Percentiles rank a stretch among this genome's conserved stretches.
Conservation (phyloP, 2,329 filamentous ascomycete genomes). For the Hypoxylon sp. region DNA sequence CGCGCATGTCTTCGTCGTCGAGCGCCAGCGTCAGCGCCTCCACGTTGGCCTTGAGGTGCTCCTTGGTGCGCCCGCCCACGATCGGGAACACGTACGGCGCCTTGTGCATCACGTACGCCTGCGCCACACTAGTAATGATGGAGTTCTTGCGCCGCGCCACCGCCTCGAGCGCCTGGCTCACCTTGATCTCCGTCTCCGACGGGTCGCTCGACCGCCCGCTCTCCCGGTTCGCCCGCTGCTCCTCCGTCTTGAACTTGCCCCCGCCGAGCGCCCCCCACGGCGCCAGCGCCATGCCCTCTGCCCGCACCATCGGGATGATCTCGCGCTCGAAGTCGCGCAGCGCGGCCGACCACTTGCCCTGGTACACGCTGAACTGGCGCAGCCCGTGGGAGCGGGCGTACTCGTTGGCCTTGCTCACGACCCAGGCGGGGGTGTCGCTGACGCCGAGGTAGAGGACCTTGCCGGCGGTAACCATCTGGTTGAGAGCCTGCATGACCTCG, state of each 20-base stretch:
- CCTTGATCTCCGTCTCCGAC: slow-evolving; percentile 60
- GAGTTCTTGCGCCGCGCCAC: slow-evolving; percentile 62
- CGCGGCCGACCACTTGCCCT: slow-evolving; percentile 69
- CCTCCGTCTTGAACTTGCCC: slow-evolving; percentile 57
- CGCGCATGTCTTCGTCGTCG: slow-evolving; percentile 59
- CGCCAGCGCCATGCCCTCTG: slow-evolving; percentile 67
- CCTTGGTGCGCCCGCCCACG: slow-evolving; percentile 59
- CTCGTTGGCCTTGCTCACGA: slow-evolving; percentile 70
- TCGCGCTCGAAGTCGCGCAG: slow-evolving; percentile 73
- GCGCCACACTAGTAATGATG: slow-evolving; percentile 65
- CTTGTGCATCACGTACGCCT: slow-evolving; percentile 62
- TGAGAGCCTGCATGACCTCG: slow-evolving; percentile 74
- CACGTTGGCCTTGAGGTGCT: slow-evolving; percentile 63
- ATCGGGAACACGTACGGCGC: slow-evolving; percentile 62
- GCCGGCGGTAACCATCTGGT: slow-evolving; percentile 64
- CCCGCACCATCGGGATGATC: slow-evolving; percentile 70
- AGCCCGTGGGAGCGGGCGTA: slow-evolving; percentile 76
- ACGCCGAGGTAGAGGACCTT: slow-evolving; percentile 75
- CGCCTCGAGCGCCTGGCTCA: slow-evolving; percentile 66
- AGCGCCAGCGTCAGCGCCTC: slow-evolving; percentile 60
- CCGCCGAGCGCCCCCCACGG: slow-evolving; percentile 67
- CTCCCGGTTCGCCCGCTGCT: slow-evolving; percentile 56
- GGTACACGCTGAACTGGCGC: slow-evolving; percentile 73
- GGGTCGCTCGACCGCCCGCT: slow-evolving; percentile 52
- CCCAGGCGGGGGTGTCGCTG: slow-evolving; percentile 74